A percentile compares a stretch with the other conserved stretches of the same genome.
Evolutionary conservation across 331 rosid species (phyloP).

Genomic region (Pyrus hybrid): DNA sequence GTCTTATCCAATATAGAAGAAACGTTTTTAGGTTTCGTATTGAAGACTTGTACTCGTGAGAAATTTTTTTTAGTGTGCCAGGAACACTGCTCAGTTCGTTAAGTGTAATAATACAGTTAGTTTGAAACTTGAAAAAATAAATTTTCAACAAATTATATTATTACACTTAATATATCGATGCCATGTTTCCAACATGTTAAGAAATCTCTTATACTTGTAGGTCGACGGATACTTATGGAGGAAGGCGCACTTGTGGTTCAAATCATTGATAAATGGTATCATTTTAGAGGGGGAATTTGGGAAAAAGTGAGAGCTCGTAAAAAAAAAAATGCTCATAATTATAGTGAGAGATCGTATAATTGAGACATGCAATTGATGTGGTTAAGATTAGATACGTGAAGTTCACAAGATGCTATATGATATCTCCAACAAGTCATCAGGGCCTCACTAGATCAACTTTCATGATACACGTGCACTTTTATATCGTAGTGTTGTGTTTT

Average conservation of each 20-base stretch:
- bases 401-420: background rate
- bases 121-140: too few relatives aligned
- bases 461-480: too few relatives aligned
- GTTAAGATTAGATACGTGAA: background rate
- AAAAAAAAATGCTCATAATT: conserved; percentile 15
- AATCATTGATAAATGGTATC: conserved; percentile 24
- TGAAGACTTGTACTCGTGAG: background rate
- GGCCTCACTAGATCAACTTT: too few relatives aligned
- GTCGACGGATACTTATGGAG: conserved; percentile 2
- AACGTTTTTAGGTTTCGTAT: conserved; percentile 12
- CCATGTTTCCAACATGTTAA: too few relatives aligned
- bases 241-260: conserved; percentile 31
- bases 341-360: background rate
- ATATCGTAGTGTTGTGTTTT: too few relatives aligned
- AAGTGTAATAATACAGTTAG: too few relatives aligned
- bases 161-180: too few relatives aligned
- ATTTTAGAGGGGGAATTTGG: conserved; percentile 24
- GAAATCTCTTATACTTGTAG: background rate
- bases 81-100: too few relatives aligned
- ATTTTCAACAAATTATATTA: too few relatives aligned
- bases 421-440: too few relatives aligned
- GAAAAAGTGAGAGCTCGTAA: conserved; percentile 16
- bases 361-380: conserved; percentile 19
- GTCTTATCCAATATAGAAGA: conserved; percentile 23
- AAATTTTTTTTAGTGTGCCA: rapidly evolving